Evolutionary conservation across 805 yeast species (phyloP).

Genomic region (Zygoascus ofunaensis): DNA sequence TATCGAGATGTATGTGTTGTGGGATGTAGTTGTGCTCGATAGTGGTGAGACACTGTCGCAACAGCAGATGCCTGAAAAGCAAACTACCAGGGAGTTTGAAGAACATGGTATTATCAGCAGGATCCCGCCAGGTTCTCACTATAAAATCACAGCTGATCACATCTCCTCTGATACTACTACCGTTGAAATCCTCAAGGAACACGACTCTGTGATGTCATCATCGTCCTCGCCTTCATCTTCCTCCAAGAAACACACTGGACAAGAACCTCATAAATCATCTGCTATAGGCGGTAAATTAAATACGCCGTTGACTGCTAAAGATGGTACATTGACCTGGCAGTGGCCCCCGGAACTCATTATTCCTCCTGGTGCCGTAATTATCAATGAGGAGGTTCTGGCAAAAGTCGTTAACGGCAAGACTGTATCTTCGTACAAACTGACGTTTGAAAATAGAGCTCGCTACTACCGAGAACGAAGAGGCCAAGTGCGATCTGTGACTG

Average conservation of each 20-base stretch:
- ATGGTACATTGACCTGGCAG: too few relatives aligned
- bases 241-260: slow-evolving; percentile 1
- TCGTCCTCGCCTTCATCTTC: neutral
- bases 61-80: slow-evolving; percentile 9
- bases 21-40: slow-evolving; percentile 29
- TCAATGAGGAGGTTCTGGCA: slow-evolving; percentile 7
- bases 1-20: slow-evolving; percentile 20
- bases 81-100: slow-evolving; percentile 10
- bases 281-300: neutral
- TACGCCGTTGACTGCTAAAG: too few relatives aligned
- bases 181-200: slow-evolving; percentile 7
- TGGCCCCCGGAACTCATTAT: slow-evolving; percentile 6
- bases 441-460: slow-evolving; percentile 12
- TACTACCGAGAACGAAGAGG: slow-evolving; percentile 14
- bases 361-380: slow-evolving; percentile 12
- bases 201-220: neutral
- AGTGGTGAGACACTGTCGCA: slow-evolving; percentile 22
- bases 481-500: slow-evolving; percentile 1
- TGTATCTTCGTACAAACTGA: slow-evolving; percentile 10
- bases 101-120: slow-evolving; percentile 12
- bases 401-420: slow-evolving; percentile 5
- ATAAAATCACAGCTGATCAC: slow-evolving; percentile 16
- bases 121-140: slow-evolving; percentile 15
- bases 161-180: slow-evolving; percentile 13
- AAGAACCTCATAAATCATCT: neutral